These are phyloP conservation scores for Arthroderma sp. DNA, from an alignment of 2,329 filamentous ascomycete species.

Conservation along the genomic window DNA sequence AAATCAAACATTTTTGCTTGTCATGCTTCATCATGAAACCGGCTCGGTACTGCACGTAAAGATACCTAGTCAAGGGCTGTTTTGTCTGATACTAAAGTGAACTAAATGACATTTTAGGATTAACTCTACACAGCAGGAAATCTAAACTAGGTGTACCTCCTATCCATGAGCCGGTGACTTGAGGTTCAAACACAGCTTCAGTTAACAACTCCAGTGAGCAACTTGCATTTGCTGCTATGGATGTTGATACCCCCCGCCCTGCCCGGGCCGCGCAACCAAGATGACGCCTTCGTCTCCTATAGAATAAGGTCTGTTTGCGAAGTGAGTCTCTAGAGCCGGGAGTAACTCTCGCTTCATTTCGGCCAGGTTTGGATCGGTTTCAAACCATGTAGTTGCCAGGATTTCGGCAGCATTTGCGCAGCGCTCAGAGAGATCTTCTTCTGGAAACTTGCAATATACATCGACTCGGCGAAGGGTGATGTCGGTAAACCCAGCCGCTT, in stretches of 20 bases:
- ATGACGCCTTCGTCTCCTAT: background rate
- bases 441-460: constrained; percentile 2
- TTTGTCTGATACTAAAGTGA: no score
- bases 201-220: background rate
- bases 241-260: background rate
- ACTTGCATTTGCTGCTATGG: background rate
- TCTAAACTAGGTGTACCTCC: no score
- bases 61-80: no score
- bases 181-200: no score
- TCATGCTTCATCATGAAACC: no score
- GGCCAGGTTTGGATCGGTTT: background rate
- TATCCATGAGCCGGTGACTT: no score
- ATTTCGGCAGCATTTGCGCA: constrained; percentile 2
- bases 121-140: no score
- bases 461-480: background rate
- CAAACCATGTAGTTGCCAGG: constrained; percentile 1
- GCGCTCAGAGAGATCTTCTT: background rate
- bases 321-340: background rate
- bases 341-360: constrained; percentile 6
- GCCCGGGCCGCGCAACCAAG: background rate
- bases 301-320: background rate
- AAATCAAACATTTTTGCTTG: no score
- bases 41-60: no score
- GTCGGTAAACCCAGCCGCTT: background rate
- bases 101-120: no score